These are phyloP conservation scores for Penicillium chermesinum DNA, from an alignment of 495 filamentous ascomycete species.

Conservation along the genomic window DNA sequence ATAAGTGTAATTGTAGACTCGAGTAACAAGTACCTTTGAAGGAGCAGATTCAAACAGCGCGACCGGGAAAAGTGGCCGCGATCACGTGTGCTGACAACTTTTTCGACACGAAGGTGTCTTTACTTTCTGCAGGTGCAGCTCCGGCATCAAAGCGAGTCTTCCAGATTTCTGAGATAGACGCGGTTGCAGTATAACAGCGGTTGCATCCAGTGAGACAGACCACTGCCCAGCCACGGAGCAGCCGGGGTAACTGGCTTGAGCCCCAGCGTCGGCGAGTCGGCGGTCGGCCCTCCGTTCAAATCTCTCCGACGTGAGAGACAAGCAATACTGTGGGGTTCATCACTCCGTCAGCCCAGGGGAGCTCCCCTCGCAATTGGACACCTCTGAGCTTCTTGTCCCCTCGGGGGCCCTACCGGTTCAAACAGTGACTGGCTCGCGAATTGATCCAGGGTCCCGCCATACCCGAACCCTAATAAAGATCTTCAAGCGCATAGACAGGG, in stretches of 20 bases:
- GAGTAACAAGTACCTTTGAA: too few species aligned
- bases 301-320: neutral
- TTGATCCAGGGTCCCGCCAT: neutral
- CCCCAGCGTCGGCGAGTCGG: constrained; percentile 7
- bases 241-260: neutral
- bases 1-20: too few species aligned
- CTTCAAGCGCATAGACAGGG: too few species aligned
- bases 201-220: neutral
- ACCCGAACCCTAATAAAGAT: too few species aligned
- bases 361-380: neutral
- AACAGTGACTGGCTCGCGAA: neutral
- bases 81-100: neutral
- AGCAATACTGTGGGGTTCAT: neutral
- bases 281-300: constrained; percentile 10
- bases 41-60: too few species aligned
- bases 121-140: too few species aligned
- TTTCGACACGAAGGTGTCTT: neutral
- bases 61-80: neutral
- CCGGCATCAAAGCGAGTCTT: too few species aligned
- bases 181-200: neutral
- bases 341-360: neutral
- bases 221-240: neutral
- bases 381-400: too few species aligned
- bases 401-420: too few species aligned
- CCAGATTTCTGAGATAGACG: neutral